A percentile compares a stretch with the other conserved stretches of the same genome.
phyloP scores from a whole-genome alignment of 768 basidiomycete genomes.

The Kwoniella mangroviensis region DNA sequence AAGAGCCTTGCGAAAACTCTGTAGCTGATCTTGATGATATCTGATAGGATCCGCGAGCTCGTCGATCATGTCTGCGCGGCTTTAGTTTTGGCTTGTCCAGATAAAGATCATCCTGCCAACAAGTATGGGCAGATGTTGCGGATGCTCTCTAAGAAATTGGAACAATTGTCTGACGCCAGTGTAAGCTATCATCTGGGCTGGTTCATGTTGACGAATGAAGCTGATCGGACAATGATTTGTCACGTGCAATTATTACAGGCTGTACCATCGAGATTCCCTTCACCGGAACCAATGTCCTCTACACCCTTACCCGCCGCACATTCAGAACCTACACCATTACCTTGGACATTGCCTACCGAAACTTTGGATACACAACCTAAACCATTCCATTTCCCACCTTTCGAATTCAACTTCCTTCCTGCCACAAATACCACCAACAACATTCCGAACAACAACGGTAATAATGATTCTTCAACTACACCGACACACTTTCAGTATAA shows the following conservation, averaged over 20 bases:
- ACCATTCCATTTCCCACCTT: constrained; percentile 20
- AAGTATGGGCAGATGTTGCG: constrained; percentile 53
- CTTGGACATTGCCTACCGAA: constrained; percentile 25
- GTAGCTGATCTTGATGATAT: too few species aligned
- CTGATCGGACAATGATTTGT: too few species aligned
- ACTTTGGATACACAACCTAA: constrained; percentile 11
- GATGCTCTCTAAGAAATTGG: constrained; percentile 48
- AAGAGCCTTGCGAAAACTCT: not conserved
- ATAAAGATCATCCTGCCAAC: constrained; percentile 50
- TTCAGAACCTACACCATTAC: constrained; percentile 14
- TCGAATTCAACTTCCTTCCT: constrained; percentile 10
- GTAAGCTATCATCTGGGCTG: constrained; percentile 28
- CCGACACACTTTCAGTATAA: not conserved
- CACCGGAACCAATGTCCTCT: constrained; percentile 27
- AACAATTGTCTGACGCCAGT: constrained; percentile 46
- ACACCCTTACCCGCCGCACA: constrained; percentile 12
- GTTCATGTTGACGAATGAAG: too few species aligned
- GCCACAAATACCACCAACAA: not conserved
- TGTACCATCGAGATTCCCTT: constrained; percentile 43
- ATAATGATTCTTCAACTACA: constrained; percentile 4
- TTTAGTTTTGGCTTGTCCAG: constrained; percentile 43
- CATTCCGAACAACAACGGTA: not conserved
- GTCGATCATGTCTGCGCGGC: constrained; percentile 50
- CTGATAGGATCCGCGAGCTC: constrained; percentile 42
- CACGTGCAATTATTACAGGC: constrained; percentile 20